phyloP scores from a whole-genome alignment of 2,329 filamentous ascomycete species.

The Ambrosiella cleistominuta region DNA sequence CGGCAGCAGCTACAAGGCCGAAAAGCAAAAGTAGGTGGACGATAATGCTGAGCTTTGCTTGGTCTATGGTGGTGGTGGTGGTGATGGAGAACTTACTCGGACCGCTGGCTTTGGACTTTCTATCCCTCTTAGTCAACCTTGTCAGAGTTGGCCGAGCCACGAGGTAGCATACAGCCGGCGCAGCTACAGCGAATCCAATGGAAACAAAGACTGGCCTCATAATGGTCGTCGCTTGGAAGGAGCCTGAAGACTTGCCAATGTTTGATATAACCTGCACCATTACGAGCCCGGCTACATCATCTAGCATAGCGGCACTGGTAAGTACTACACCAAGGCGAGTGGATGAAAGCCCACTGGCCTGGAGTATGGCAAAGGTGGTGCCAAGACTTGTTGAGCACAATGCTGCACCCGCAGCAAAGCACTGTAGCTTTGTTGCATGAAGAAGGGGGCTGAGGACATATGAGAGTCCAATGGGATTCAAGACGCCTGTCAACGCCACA shows the following conservation, averaged over 20 bases:
- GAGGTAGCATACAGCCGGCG: conserved; percentile 30
- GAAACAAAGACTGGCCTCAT: conserved; percentile 30
- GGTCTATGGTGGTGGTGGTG: not conserved
- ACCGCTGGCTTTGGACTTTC: no score
- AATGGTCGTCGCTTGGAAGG: conserved; percentile 20
- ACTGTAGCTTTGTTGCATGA: conserved; percentile 36
- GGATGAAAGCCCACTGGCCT: conserved; percentile 24
- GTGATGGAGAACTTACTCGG: not conserved
- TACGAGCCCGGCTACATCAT: conserved; percentile 61
- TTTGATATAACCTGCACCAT: conserved; percentile 62
- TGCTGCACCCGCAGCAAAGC: conserved; percentile 56
- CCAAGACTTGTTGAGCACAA: conserved; percentile 59
- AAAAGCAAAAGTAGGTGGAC: conserved; percentile 31
- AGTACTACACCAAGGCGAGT: conserved; percentile 43
- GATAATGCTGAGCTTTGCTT: not conserved
- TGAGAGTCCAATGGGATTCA: not conserved
- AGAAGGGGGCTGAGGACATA: conserved; percentile 38
- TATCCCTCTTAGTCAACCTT: conserved; percentile 14
- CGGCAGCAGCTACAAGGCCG: conserved; percentile 30
- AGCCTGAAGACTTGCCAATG: conserved; percentile 25
- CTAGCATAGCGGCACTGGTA: conserved; percentile 60
- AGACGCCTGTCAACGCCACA: conserved; percentile 4
- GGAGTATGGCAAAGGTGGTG: conserved; percentile 43
- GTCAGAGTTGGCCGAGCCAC: conserved; percentile 27
- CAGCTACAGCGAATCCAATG: conserved; percentile 30